These are phyloP conservation scores for Carpinus viminea DNA, from an alignment of 306 rosid genomes.

Conservation along the genomic window DNA sequence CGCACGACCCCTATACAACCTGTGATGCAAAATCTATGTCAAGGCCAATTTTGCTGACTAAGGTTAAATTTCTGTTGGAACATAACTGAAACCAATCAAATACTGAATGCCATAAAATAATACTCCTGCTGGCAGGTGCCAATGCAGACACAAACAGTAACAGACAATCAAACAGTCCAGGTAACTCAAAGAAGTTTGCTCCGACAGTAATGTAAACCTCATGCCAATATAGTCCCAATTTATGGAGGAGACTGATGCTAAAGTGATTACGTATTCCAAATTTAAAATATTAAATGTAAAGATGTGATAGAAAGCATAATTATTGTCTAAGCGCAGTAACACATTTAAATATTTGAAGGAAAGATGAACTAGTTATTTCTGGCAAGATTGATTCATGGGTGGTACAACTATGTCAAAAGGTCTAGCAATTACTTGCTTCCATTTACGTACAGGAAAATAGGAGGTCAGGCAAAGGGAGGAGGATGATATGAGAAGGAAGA, in stretches of 20 bases:
- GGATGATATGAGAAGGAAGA: too few relatives aligned
- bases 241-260: neutral
- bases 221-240: too few relatives aligned
- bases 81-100: neutral
- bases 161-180: neutral
- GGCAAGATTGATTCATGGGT: neutral
- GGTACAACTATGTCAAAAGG: neutral
- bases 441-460: neutral
- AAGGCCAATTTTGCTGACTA: neutral
- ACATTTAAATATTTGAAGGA: neutral
- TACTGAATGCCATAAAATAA: neutral
- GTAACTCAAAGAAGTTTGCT: neutral
- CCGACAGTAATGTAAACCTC: neutral
- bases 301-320: neutral
- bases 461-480: neutral
- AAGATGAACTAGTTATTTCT: neutral
- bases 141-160: neutral
- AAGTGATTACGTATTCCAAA: neutral
- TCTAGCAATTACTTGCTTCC: neutral
- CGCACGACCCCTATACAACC: constrained; percentile 73
- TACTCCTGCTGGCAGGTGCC: neutral
- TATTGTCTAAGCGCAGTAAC: neutral
- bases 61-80: too few relatives aligned
- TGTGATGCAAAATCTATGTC: constrained; percentile 30
- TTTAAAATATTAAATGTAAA: neutral